These are phyloP conservation scores for Ganoderma boninense DNA, from an alignment of 1,284 basidiomycete genomes.

Conservation along the genomic window DNA sequence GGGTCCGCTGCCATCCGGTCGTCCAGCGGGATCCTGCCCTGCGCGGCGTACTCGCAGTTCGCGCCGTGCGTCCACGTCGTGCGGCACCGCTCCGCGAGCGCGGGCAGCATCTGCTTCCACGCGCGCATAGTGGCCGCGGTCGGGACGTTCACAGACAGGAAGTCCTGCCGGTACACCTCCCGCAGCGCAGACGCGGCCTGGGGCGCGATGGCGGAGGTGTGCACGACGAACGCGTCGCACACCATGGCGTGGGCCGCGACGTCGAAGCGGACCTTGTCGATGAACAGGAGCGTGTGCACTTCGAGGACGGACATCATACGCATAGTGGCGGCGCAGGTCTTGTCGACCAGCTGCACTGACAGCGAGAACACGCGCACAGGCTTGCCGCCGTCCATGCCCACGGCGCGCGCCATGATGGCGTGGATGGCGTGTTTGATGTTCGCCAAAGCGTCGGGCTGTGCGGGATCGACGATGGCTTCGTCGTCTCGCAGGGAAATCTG, in stretches of 20 bases:
- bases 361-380: conserved; percentile 42
- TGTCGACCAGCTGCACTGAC: too few relatives aligned
- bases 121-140: conserved; percentile 30
- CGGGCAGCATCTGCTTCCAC: conserved; percentile 58
- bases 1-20: conserved; percentile 33
- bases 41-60: conserved; percentile 52
- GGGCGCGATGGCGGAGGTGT: conserved; percentile 40
- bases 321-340: too few relatives aligned
- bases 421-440: conserved; percentile 46
- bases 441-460: conserved; percentile 37
- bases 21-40: too few relatives aligned
- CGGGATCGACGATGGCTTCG: too few relatives aligned
- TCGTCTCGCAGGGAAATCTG: conserved; percentile 43
- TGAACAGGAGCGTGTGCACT: conserved; percentile 51
- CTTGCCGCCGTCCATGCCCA: conserved; percentile 15
- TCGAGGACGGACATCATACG: conserved; percentile 19
- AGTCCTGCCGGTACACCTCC: conserved; percentile 18
- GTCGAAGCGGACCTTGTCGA: conserved; percentile 54
- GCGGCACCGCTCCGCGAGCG: conserved; percentile 58
- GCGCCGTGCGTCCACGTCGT: conserved; percentile 54
- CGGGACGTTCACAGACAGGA: too few relatives aligned
- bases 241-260: conserved; percentile 53
- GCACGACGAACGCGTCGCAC: conserved; percentile 52
- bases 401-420: conserved; percentile 39
- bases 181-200: conserved; percentile 12